Evolutionary conservation across 169 alveolate species (phyloP).

Genomic region (Plasmodium gallinaceum): DNA sequence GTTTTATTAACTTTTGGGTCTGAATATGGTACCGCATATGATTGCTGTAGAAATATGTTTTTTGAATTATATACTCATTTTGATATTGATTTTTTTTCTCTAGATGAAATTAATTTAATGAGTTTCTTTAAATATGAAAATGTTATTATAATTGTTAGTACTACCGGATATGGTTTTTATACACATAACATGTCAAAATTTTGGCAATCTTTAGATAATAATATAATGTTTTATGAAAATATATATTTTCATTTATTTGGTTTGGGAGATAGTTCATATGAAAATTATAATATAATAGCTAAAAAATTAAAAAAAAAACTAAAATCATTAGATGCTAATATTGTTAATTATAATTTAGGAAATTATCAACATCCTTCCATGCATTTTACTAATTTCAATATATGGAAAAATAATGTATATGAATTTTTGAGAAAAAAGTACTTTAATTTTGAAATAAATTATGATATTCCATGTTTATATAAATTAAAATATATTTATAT

Average conservation of each 20-base stretch:
- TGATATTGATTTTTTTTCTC: slow-evolving; percentile 29
- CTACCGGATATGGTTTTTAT: slow-evolving; percentile 69
- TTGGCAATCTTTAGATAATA: slow-evolving; percentile 33
- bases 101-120: slow-evolving; percentile 35
- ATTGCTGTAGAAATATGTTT: slow-evolving; percentile 50
- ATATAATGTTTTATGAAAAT: slow-evolving; percentile 26
- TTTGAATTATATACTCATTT: slow-evolving; percentile 50
- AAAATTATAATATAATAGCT: slow-evolving; percentile 59
- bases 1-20: slow-evolving; percentile 47
- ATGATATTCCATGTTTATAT: slow-evolving; percentile 12
- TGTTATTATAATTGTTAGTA: slow-evolving; percentile 64
- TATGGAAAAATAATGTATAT: slow-evolving; percentile 58
- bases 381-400: slow-evolving; percentile 67
- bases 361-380: slow-evolving; percentile 74
- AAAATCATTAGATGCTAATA: slow-evolving; percentile 34
- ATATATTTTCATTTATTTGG: slow-evolving; percentile 68
- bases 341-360: slow-evolving; percentile 60
- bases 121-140: slow-evolving; percentile 44
- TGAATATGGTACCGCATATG: slow-evolving; percentile 68
- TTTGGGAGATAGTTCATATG: slow-evolving; percentile 73
- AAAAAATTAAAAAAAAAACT: slow-evolving; percentile 63
- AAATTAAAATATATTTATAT: background rate
- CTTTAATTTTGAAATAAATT: slow-evolving; percentile 17
- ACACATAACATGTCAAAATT: slow-evolving; percentile 42
- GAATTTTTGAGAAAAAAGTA: slow-evolving; percentile 33